A percentile compares a stretch with the other conserved stretches of the same genome.
These are phyloP conservation scores for Heterobasidion parviporum DNA, from an alignment of 1,284 basidiomycete species.

Conservation along the genomic window DNA sequence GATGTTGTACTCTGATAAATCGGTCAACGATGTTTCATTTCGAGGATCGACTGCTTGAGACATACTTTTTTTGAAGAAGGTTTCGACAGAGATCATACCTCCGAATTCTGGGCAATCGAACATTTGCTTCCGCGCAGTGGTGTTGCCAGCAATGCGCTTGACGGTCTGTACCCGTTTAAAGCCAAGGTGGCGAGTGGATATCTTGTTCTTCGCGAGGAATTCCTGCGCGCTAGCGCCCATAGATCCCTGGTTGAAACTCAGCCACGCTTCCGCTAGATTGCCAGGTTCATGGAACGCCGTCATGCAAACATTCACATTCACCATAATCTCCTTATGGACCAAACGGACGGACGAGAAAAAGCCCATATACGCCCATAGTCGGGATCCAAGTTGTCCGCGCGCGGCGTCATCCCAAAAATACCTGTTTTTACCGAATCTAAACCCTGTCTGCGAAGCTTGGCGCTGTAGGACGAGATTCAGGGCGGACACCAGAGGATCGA, in stretches of 20 bases:
- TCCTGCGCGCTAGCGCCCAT: constrained; percentile 37
- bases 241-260: constrained; percentile 33
- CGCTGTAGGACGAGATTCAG: constrained; percentile 60
- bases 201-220: constrained; percentile 46
- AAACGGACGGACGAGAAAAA: constrained; percentile 64
- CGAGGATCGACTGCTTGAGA: constrained; percentile 1
- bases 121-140: constrained; percentile 32
- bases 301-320: constrained; percentile 71
- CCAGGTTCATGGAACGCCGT: constrained; percentile 61
- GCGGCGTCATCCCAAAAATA: constrained; percentile 46
- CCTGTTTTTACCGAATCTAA: constrained; percentile 51
- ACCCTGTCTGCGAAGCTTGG: constrained; percentile 42
- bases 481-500: constrained; percentile 48
- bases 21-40: background rate
- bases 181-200: constrained; percentile 49
- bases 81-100: constrained; percentile 45
- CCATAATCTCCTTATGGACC: constrained; percentile 55
- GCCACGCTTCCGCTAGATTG: constrained; percentile 49
- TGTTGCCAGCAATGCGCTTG: constrained; percentile 30
- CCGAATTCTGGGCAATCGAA: constrained; percentile 48
- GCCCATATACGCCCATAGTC: constrained; percentile 53
- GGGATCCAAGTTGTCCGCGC: constrained; percentile 29
- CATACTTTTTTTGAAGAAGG: constrained; percentile 56
- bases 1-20: constrained; percentile 46
- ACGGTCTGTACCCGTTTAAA: constrained; percentile 44